Base-by-base conservation (phyloP, 257 asterid species). In the Penstemon eatonii region DNA sequence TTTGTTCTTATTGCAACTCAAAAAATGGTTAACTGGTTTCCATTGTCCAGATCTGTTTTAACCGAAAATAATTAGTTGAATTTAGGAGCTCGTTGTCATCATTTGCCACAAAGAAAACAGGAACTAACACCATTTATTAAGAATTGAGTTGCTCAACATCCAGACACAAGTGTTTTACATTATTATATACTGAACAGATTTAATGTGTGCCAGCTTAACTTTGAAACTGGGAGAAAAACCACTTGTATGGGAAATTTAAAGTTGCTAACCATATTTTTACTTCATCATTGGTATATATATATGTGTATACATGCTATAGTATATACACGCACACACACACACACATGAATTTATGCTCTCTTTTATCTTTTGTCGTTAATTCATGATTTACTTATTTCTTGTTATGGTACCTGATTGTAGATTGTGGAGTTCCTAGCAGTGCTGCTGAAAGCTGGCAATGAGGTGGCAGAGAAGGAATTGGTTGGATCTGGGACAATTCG, bases 381-480 rank as follows among this genome's bases (percentile, higher is more conserved):
- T 74, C 19, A 12, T 47, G 40, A 63, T 62, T 38, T 43, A 53
- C 49, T 56, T 40, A 42, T 43, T 12, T 33, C 13, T 56, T 54
- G 33, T 62, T 62, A 65, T 71, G 38, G 36, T 55, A 42, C 71
- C 59, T 74, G 65, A 59, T 75, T 82, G 75, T 75, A 92, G 98
- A 79, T 87, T 67, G 96, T 92, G 70, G 97, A 89, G 69, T 92
- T 86, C 84, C 78, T 92, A 25, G 91, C 97, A 6, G 93, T 86
- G 58, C 83, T 92, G 66, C 82, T 92, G 70, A 92, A 92, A 83
- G 78, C 92, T 78, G 91, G 96, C 62, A 86, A 86, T 71, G 97
- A 87, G 77, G 82, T 82, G 74, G 95, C 97, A 40, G 93, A 89
- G 83, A 77, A 77, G 75, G 98, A 88, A 66, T 68, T 92, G 87